A percentile compares a stretch with the other conserved stretches of the same genome.
Evolutionary conservation across 169 alveolate genomes (phyloP).

Genomic region (Eimeria brunetti): DNA sequence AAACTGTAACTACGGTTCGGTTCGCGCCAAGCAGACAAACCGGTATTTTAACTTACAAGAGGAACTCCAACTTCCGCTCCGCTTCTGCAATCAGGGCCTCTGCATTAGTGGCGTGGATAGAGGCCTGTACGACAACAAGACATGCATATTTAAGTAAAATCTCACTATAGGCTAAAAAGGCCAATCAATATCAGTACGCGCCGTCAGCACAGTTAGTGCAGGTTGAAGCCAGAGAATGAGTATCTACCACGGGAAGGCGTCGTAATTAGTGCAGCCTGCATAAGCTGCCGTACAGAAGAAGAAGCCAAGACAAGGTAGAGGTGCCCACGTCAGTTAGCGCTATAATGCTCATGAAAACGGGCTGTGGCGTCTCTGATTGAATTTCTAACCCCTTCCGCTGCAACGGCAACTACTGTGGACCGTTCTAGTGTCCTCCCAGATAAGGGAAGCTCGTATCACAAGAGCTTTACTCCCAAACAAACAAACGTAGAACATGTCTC

Average conservation of each 20-base stretch:
- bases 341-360: background rate
- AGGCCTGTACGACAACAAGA: background rate
- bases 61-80: background rate
- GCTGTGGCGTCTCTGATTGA: background rate
- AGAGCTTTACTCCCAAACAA: background rate
- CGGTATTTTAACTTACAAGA: background rate
- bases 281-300: background rate
- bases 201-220: background rate
- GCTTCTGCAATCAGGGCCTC: conserved; percentile 2
- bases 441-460: background rate
- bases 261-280: background rate
- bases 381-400: background rate
- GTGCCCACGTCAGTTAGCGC: background rate
- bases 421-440: background rate
- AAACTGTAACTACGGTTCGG: background rate
- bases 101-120: conserved; percentile 17
- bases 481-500: background rate
- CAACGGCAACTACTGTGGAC: background rate
- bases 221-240: background rate
- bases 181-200: background rate
- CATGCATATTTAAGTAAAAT: background rate
- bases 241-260: background rate
- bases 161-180: background rate
- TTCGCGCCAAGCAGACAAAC: background rate
- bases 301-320: background rate